Conservation (phyloP, 164 flowering plant genomes). For the Stephania cephalantha region DNA sequence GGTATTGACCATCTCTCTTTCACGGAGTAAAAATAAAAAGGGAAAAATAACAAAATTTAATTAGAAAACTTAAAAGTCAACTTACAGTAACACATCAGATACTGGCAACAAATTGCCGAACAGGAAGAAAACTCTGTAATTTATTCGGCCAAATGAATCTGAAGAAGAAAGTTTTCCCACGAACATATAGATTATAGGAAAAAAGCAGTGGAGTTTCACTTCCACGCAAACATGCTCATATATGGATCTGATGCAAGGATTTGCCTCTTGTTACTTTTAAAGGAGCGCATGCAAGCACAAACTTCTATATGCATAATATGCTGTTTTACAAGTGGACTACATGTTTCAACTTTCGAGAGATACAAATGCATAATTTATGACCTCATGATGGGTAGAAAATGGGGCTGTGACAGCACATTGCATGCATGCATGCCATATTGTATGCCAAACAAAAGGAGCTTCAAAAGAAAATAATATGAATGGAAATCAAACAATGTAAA, state of each 20-base stretch:
- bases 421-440: not conserved
- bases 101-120: not conserved
- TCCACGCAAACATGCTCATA: not conserved
- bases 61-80: not conserved
- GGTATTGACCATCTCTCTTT: constrained; percentile 94
- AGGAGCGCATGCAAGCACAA: not conserved
- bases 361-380: not conserved
- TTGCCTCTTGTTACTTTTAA: not conserved
- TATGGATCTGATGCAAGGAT: not conserved
- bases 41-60: not conserved
- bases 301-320: not conserved
- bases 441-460: not conserved
- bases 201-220: not conserved
- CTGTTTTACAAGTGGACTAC: too few relatives aligned
- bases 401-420: not conserved
- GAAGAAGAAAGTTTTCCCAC: not conserved
- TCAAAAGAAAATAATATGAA: not conserved
- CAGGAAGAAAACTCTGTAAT: not conserved
- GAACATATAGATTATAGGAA: not conserved
- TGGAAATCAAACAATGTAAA: not conserved
- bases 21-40: constrained; percentile 2
- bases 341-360: not conserved
- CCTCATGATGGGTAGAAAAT: not conserved
- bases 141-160: constrained; percentile 4
- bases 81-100: not conserved